These are phyloP conservation scores for Microbotryum saponariae DNA, from an alignment of 1,284 basidiomycete genomes.

Conservation along the genomic window DNA sequence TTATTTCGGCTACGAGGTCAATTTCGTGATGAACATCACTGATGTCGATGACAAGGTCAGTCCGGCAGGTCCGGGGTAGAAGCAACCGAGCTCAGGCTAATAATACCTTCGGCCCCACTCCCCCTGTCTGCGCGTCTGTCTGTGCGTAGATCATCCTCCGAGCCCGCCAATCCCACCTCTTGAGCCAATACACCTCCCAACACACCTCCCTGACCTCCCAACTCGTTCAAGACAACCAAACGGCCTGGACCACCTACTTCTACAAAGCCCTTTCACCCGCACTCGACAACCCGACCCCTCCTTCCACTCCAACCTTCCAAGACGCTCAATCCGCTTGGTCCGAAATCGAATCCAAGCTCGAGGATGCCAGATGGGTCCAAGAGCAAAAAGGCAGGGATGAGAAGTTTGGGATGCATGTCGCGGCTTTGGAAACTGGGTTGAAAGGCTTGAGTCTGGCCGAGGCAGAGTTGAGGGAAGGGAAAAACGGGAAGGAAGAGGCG, in stretches of 20 bases:
- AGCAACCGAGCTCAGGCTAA: background rate
- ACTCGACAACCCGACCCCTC: constrained; percentile 47
- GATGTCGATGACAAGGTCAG: constrained; percentile 98
- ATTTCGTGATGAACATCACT: constrained; percentile 99
- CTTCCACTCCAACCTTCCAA: constrained; percentile 37
- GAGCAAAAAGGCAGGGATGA: constrained; percentile 69
- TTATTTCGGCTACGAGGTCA: constrained; percentile 95
- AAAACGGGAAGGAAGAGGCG: constrained; percentile 42
- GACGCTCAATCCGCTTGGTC: constrained; percentile 53
- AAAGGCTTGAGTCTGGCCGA: constrained; percentile 19
- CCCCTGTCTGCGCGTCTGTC: background rate
- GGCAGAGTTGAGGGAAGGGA: constrained; percentile 6
- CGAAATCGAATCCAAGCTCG: constrained; percentile 48
- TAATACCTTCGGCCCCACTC: background rate
- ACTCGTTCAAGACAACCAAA: constrained; percentile 54
- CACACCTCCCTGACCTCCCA: constrained; percentile 43
- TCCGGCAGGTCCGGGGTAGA: constrained; percentile 3
- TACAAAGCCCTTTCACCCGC: constrained; percentile 55
- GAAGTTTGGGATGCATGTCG: constrained; percentile 81
- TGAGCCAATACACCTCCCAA: constrained; percentile 48
- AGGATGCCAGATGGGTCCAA: constrained; percentile 53
- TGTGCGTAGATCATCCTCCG: constrained; percentile 70
- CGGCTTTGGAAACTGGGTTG: constrained; percentile 47
- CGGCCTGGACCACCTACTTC: constrained; percentile 60
- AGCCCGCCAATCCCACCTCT: constrained; percentile 74